Evolutionary conservation across 2,329 filamentous ascomycete genomes (phyloP).

Genomic region (Seiridium unicorne): DNA sequence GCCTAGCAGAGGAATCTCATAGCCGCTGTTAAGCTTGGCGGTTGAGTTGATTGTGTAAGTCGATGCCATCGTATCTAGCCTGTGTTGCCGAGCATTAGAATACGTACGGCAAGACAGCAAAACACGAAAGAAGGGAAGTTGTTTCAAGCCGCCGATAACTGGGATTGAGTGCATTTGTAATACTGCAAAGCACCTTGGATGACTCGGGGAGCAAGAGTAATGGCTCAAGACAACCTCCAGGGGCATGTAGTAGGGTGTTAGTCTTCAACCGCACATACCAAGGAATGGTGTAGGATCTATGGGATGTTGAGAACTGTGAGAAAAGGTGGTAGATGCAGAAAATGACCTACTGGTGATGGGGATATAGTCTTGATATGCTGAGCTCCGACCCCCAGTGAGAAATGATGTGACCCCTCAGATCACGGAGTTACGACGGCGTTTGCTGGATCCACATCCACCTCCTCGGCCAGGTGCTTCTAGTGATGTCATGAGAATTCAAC

Average conservation of each 20-base stretch:
- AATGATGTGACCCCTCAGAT: not conserved
- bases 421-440: not conserved
- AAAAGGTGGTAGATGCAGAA: too few species aligned
- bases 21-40: constrained; percentile 53
- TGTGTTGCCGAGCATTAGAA: not conserved
- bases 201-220: too few species aligned
- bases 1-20: constrained; percentile 50
- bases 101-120: not conserved
- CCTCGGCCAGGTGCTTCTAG: not conserved
- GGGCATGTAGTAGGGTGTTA: too few species aligned
- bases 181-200: not conserved
- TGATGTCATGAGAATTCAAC: too few species aligned
- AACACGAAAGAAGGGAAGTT: not conserved
- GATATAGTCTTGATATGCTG: too few species aligned
- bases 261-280: too few species aligned
- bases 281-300: too few species aligned
- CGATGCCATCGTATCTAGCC: constrained; percentile 15
- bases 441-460: not conserved
- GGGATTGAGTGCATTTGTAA: not conserved
- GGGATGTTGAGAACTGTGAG: too few species aligned
- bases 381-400: too few species aligned
- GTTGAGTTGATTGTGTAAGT: constrained; percentile 45
- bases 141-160: not conserved
- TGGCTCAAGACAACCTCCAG: too few species aligned
- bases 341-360: too few species aligned